A percentile compares a stretch with the other conserved stretches of the same genome.
Conservation (phyloP, 2,329 filamentous ascomycete genomes). For the Pseudopithomyces maydicus region DNA sequence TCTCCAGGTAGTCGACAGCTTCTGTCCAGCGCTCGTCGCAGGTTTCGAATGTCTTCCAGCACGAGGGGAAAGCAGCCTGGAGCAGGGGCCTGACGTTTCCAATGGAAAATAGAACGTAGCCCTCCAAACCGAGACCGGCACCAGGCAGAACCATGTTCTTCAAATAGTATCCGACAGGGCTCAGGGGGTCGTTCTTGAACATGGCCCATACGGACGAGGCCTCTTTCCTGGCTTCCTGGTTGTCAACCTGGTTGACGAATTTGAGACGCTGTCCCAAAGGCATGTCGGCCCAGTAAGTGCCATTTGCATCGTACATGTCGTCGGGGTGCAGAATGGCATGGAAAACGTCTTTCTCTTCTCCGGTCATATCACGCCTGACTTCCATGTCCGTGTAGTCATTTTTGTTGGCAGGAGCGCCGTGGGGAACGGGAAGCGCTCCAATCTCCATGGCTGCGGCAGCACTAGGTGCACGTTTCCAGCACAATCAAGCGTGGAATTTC, state of each 20-base stretch:
- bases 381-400: neutral
- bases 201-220: constrained; percentile 71
- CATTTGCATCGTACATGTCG: constrained; percentile 81
- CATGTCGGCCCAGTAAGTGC: constrained; percentile 92
- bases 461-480: neutral
- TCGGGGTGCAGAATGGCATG: constrained; percentile 82
- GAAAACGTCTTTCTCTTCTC: constrained; percentile 69
- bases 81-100: constrained; percentile 89
- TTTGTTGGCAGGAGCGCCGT: neutral
- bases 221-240: constrained; percentile 71
- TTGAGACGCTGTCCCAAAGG: constrained; percentile 69
- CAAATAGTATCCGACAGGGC: constrained; percentile 84
- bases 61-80: constrained; percentile 72
- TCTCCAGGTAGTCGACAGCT: constrained; percentile 88
- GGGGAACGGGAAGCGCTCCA: neutral
- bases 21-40: constrained; percentile 83
- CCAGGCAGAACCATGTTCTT: constrained; percentile 90
- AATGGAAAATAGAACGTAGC: constrained; percentile 95
- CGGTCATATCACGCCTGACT: constrained; percentile 53
- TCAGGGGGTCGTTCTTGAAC: constrained; percentile 85
- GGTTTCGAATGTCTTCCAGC: constrained; percentile 70
- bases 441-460: neutral
- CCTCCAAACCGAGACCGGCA: constrained; percentile 89
- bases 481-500: neutral
- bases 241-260: constrained; percentile 79